Percentiles rank a stretch among this genome's conserved stretches.
phyloP scores from a whole-genome alignment of 106 monocot species.

The Phalaenopsis aphrodite region DNA sequence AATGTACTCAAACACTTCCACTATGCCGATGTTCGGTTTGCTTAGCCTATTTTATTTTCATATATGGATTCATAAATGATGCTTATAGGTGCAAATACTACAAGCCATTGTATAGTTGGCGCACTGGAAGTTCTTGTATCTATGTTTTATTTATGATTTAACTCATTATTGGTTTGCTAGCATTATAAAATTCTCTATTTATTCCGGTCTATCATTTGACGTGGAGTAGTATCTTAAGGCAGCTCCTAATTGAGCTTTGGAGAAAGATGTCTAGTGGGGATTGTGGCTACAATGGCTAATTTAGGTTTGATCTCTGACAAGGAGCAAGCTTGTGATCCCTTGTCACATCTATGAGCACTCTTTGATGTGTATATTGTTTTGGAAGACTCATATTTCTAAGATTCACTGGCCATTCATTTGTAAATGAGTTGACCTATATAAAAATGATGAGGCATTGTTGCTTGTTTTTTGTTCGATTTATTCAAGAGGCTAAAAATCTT shows the following conservation, averaged over 20 bases:
- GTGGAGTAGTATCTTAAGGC: not conserved
- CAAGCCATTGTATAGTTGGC: not conserved
- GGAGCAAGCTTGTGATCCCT: no score
- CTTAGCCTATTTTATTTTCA: no score
- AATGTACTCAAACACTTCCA: no score
- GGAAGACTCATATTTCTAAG: not conserved
- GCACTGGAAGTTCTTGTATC: not conserved
- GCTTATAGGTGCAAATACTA: not conserved
- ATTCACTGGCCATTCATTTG: not conserved
- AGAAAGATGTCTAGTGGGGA: not conserved
- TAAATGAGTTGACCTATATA: not conserved
- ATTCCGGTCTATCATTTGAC: not conserved
- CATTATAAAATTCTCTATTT: not conserved
- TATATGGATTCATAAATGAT: not conserved
- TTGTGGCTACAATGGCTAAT: no score
- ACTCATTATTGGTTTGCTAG: not conserved
- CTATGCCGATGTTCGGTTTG: no score
- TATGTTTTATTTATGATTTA: not conserved
- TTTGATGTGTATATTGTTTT: not conserved
- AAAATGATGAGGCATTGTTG: not conserved
- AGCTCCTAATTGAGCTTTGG: not conserved
- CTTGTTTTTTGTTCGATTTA: not conserved
- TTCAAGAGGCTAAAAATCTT: no score
- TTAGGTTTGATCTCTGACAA: no score
- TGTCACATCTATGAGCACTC: not conserved